Conservation (phyloP, 441 rosid genomes). For the Flueggea neowawraea region DNA sequence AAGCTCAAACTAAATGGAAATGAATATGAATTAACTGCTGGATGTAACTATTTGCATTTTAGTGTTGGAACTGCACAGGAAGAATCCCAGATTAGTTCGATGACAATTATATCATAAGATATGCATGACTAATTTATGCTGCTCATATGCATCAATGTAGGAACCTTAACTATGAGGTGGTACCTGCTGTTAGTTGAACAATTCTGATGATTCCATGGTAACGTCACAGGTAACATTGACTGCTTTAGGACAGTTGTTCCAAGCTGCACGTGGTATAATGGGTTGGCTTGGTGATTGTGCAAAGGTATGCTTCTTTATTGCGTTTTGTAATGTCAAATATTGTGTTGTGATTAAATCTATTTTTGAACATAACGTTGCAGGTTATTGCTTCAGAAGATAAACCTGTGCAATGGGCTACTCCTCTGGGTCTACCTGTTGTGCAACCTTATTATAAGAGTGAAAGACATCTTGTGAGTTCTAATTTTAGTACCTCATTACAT, state of each 20-base stretch:
- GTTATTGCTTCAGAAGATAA: conserved; percentile 80
- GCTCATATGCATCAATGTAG: neutral
- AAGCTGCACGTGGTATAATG: conserved; percentile 97
- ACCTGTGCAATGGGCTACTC: conserved; percentile 94
- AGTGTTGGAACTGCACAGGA: neutral
- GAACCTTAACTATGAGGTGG: neutral
- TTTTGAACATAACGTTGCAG: conserved; percentile 30
- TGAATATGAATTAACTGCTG: conserved; percentile 1
- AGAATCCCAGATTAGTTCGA: neutral
- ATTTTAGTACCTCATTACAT: neutral
- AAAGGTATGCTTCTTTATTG: conserved; percentile 39
- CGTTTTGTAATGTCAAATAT: too few species aligned
- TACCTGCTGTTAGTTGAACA: neutral
- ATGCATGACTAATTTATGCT: neutral
- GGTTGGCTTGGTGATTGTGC: conserved; percentile 98
- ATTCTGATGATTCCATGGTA: conserved; percentile 7
- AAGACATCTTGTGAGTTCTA: conserved; percentile 69
- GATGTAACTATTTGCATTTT: neutral
- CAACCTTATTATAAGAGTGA: conserved; percentile 87
- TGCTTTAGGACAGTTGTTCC: conserved; percentile 89
- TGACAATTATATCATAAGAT: neutral
- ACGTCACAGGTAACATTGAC: conserved; percentile 73
- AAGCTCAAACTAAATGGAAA: conserved; percentile 1
- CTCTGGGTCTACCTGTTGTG: conserved; percentile 95
- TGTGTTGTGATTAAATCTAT: neutral